These are phyloP conservation scores for Mycena venus DNA, from an alignment of 768 basidiomycete genomes.

Conservation along the genomic window DNA sequence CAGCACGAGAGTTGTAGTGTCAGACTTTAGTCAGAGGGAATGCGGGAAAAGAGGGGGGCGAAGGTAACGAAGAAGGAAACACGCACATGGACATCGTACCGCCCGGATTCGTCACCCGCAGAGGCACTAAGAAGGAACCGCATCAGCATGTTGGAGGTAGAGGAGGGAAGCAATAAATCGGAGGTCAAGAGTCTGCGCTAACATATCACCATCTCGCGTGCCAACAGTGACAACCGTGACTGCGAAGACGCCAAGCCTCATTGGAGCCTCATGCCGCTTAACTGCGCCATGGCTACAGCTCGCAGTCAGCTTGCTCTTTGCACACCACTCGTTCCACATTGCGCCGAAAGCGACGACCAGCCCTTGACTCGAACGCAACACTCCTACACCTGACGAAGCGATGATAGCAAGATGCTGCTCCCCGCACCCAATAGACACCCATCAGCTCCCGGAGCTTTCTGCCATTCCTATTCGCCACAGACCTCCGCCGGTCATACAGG, in stretches of 20 bases:
- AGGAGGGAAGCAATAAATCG: background rate
- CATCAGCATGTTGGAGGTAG: slow-evolving; percentile 6
- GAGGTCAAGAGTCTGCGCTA: background rate
- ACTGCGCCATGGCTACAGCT: background rate
- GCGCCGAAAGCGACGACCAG: no score
- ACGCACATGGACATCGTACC: slow-evolving; percentile 33
- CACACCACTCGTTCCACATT: no score
- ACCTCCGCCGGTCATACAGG: no score
- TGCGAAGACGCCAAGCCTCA: background rate
- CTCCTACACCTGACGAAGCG: no score
- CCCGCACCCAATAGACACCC: no score
- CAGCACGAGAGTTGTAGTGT: slow-evolving; percentile 6
- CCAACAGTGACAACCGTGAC: background rate
- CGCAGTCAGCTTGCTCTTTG: background rate
- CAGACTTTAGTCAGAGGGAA: slow-evolving; percentile 16
- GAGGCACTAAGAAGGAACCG: slow-evolving; percentile 12
- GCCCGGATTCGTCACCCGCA: slow-evolving; percentile 33
- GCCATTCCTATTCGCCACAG: no score
- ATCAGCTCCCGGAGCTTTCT: no score
- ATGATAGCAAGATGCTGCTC: no score
- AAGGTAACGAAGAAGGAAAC: background rate
- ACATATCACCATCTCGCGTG: background rate
- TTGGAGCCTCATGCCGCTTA: slow-evolving; percentile 21
- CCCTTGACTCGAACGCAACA: no score
- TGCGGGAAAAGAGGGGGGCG: background rate